phyloP scores from a whole-genome alignment of 805 yeast species.

The Scheffersomyces coipomensis region DNA sequence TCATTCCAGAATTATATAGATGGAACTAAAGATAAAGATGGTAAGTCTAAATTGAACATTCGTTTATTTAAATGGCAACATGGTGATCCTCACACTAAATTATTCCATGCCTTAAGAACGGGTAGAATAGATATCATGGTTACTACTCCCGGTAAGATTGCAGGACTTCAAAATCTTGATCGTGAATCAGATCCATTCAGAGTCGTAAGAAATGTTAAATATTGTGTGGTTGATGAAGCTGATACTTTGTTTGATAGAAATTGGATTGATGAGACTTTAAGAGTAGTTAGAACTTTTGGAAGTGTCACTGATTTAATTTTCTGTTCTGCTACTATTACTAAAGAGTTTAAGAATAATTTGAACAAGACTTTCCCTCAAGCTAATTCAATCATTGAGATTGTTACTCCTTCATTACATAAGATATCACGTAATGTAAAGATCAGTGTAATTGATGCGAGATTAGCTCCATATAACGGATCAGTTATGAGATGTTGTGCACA shows the following conservation, averaged over 20 bases:
- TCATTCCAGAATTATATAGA: slow-evolving; percentile 20
- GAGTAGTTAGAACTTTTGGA: slow-evolving; percentile 49
- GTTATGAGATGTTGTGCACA: slow-evolving; percentile 85
- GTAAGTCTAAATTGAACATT: slow-evolving; percentile 30
- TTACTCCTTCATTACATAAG: slow-evolving; percentile 81
- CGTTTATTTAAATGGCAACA: slow-evolving; percentile 60
- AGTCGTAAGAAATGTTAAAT: slow-evolving; percentile 46
- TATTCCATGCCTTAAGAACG: slow-evolving; percentile 43
- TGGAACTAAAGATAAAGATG: slow-evolving; percentile 15
- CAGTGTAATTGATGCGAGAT: slow-evolving; percentile 70
- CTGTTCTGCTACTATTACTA: slow-evolving; percentile 90
- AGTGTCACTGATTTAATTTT: slow-evolving; percentile 64
- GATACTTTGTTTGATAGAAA: slow-evolving; percentile 86
- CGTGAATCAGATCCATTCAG: slow-evolving; percentile 31
- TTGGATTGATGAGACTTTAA: slow-evolving; percentile 65
- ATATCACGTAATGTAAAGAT: slow-evolving; percentile 76
- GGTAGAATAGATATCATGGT: slow-evolving; percentile 73
- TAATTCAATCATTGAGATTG: slow-evolving; percentile 51
- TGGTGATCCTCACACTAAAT: slow-evolving; percentile 53
- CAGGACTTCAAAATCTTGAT: slow-evolving; percentile 30
- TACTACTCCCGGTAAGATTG: slow-evolving; percentile 82
- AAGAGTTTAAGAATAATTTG: slow-evolving; percentile 65
- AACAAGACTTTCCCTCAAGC: slow-evolving; percentile 58
- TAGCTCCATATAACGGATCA: slow-evolving; percentile 80
- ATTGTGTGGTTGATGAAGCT: slow-evolving; percentile 86